Evolutionary conservation across 345 rosid genomes (phyloP).

Genomic region (Carallia pectinifolia): DNA sequence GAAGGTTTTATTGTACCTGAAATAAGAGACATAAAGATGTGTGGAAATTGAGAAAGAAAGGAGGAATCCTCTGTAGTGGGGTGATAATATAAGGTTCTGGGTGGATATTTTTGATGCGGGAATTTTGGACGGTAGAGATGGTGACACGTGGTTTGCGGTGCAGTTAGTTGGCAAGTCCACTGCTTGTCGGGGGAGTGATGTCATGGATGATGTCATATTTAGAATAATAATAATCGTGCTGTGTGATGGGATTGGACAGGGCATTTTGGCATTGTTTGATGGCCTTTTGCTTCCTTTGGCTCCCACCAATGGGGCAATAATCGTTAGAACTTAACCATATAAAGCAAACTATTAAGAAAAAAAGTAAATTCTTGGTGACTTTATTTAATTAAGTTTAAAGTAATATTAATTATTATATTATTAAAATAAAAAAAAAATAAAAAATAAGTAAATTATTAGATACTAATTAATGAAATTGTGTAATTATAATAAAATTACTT

Average conservation of each 20-base stretch:
- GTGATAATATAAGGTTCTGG: conserved; percentile 25
- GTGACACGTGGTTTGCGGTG: conserved; percentile 40
- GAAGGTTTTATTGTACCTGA: not conserved
- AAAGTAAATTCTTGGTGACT: not conserved
- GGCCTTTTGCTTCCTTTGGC: conserved; percentile 9
- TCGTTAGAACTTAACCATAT: not conserved
- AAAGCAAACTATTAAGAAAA: not conserved
- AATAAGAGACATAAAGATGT: not conserved
- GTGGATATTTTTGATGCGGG: conserved; percentile 3
- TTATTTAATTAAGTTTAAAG: no score
- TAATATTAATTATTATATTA: no score
- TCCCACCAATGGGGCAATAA: conserved; percentile 13
- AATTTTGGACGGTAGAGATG: conserved; percentile 39
- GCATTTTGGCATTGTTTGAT: conserved; percentile 33
- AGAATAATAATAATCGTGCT: conserved; percentile 38
- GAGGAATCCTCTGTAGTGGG: conserved; percentile 22
- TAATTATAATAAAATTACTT: no score
- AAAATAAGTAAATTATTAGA: no score
- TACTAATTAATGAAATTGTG: no score
- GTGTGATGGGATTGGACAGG: conserved; percentile 39
- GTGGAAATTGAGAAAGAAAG: conserved; percentile 4
- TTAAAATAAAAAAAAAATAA: no score
- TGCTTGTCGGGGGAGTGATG: conserved; percentile 56
- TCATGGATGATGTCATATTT: conserved; percentile 47
- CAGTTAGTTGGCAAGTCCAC: conserved; percentile 33